phyloP scores from a whole-genome alignment of 306 rosid species.

The Abrus precatorius region DNA sequence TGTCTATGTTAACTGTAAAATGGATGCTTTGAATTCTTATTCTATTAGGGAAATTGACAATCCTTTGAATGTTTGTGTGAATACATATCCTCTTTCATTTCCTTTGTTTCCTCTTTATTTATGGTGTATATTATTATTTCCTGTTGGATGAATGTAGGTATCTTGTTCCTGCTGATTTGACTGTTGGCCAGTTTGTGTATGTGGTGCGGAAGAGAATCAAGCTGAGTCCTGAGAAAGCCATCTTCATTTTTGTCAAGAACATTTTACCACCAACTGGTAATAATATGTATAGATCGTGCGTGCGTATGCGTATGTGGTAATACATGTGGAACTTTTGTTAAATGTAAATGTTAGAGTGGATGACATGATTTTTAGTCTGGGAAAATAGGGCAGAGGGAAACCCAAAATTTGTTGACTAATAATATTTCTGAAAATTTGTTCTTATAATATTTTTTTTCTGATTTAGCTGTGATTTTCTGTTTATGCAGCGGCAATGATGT shows the following conservation, averaged over 20 bases:
- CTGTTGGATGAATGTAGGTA: conserved; percentile 63
- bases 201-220: conserved; percentile 91
- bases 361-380: too few species aligned
- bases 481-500: conserved; percentile 88
- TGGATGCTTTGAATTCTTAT: conserved; percentile 1
- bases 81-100: conserved; percentile 5
- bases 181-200: conserved; percentile 88
- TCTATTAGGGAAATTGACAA: background rate
- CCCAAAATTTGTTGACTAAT: too few species aligned
- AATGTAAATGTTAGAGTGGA: background rate
- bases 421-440: background rate
- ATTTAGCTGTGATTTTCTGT: conserved; percentile 46
- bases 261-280: conserved; percentile 87
- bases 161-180: conserved; percentile 91
- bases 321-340: background rate
- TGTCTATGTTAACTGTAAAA: background rate
- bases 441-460: conserved; percentile 8
- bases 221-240: conserved; percentile 89
- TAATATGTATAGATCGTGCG: conserved; percentile 3
- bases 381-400: too few species aligned
- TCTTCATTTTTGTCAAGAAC: conserved; percentile 85
- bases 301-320: background rate
- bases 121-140: conserved; percentile 3
- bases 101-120: background rate
- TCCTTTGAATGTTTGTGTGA: background rate